Base-by-base conservation (phyloP, 2,329 filamentous ascomycete genomes). In the Diaporthe aspalathi region DNA sequence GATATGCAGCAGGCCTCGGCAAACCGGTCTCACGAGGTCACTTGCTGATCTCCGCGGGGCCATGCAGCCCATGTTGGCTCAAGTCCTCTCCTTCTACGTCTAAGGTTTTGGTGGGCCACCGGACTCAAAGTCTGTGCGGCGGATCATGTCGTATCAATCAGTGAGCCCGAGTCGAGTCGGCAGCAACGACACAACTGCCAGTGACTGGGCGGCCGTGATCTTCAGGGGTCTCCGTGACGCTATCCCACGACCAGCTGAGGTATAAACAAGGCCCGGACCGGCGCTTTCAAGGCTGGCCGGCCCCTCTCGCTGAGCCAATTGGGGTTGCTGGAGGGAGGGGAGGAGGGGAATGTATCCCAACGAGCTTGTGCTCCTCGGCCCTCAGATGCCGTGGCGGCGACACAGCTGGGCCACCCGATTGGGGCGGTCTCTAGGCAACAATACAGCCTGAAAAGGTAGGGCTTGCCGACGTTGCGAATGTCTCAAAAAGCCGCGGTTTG, bases 381-480 rank as follows among this genome's bases (percentile, higher is more conserved):
- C 43, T 50, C 54, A 68, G 11, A 7, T 60, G 67, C 32, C 35
- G 67, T 68, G 53, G 53, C 43, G 67, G 67, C 56, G 53, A 50
- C 56, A 50, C 53, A 68, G 67, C 45, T 68, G 24, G 43, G 45
- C 56, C 67, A 40, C 22, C 67, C 67, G 54, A 43, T 38, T 60
- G 45, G 43, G 22, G 45, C 56, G 24, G 45, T 65, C 45, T 50
- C 45, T 65, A 45, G 47, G 16, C 60, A 38, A 65, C 60, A 65
- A 38, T 20, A 45, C 60, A 50, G 67, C 56, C 67, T 68, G 45
- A 50, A 50, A 43, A 52, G 67, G 67, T 68, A 68, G 67, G 67
- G 67, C 67, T 68, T 68, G 67, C 67, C 53, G 66, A 68, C 43
- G 67, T 68, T 68, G 67, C 35, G 45, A 43, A 20, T 60, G 67